Conservation (phyloP, 2,329 filamentous ascomycete genomes). For the Pseudopyricularia javanii region DNA sequence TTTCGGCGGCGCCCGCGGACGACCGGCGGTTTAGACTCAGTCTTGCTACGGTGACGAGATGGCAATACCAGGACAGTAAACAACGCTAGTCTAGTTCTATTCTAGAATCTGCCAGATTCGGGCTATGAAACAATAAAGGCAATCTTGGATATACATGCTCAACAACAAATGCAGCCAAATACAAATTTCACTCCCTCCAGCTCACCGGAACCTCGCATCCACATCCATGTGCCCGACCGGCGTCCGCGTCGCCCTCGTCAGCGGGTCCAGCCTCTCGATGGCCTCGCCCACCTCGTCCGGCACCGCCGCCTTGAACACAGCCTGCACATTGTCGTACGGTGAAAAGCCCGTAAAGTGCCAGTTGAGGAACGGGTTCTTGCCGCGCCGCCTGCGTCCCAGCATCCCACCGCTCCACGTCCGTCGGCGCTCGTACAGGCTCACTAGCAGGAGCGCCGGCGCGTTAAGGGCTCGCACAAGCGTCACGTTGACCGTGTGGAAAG, state of each 20-base stretch:
- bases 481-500: slow-evolving; percentile 64
- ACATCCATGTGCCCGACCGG: background rate
- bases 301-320: background rate
- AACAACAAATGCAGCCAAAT: background rate
- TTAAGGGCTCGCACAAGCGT: slow-evolving; percentile 51
- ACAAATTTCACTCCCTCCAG: background rate
- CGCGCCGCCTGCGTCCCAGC: background rate
- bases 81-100: too few relatives aligned
- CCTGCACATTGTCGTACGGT: slow-evolving; percentile 5
- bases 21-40: too few relatives aligned
- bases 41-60: too few relatives aligned
- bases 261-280: background rate
- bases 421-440: slow-evolving; percentile 48
- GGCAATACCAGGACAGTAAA: too few relatives aligned
- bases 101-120: too few relatives aligned
- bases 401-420: slow-evolving; percentile 32
- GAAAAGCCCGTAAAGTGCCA: slow-evolving; percentile 13
- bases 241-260: background rate
- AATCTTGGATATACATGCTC: too few relatives aligned
- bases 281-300: background rate
- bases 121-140: too few relatives aligned
- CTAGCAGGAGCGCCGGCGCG: slow-evolving; percentile 46
- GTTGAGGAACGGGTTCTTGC: slow-evolving; percentile 3
- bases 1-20: too few relatives aligned
- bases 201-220: background rate